Conservation (phyloP, 1,139 yeast genomes). For the Zygoascus hellenicus region DNA sequence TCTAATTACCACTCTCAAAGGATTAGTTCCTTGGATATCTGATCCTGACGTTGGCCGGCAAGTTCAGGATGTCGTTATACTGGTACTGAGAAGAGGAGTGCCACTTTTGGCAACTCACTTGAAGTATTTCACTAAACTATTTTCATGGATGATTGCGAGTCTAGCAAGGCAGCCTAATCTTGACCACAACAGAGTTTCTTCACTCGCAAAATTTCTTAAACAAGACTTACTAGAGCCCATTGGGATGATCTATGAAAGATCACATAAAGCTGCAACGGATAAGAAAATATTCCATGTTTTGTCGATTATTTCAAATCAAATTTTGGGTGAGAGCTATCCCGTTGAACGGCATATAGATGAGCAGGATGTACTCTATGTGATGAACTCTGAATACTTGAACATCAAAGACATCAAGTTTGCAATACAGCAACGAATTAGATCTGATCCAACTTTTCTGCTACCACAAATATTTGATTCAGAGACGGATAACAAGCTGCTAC, state of each 20-base stretch:
- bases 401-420: neutral
- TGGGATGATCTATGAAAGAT: no score
- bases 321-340: no score
- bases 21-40: slow-evolving; percentile 1
- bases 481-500: neutral
- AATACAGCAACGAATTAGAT: neutral
- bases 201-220: no score
- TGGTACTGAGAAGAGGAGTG: neutral
- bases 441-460: neutral
- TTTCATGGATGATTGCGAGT: neutral
- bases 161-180: neutral
- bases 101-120: neutral
- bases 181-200: no score
- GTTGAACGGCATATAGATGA: neutral
- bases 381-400: neutral
- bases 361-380: neutral
- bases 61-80: neutral
- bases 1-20: neutral
- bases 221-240: no score
- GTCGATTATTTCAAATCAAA: no score
- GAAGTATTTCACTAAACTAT: neutral
- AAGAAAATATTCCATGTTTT: no score
- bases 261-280: no score
- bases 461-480: neutral
- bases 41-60: slow-evolving; percentile 2